Percentiles rank a stretch among this genome's conserved stretches.
phyloP scores from a whole-genome alignment of 192 early-diverging fungal species.

The Backusella australiensis region DNA sequence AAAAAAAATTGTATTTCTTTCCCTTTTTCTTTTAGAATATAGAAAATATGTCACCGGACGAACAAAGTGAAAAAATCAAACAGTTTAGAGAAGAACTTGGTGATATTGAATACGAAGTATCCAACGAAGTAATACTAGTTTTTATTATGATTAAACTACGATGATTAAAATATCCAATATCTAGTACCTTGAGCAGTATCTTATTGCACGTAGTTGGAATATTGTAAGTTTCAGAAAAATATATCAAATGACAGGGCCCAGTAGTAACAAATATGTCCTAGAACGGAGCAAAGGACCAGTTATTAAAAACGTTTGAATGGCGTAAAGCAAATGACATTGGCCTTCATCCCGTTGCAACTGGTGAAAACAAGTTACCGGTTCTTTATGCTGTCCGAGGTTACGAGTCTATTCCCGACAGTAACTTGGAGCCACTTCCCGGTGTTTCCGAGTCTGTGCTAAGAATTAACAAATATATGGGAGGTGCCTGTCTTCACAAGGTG shows the following conservation, averaged over 20 bases:
- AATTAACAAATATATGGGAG: conserved; percentile 65
- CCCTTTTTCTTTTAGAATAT: neutral
- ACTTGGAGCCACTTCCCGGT: conserved; percentile 53
- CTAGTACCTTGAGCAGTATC: conserved; percentile 18
- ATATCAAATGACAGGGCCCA: neutral
- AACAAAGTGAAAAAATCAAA: neutral
- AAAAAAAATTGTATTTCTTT: neutral
- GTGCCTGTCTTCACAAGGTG: conserved; percentile 78
- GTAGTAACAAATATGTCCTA: conserved; percentile 28
- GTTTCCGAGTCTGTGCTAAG: conserved; percentile 65
- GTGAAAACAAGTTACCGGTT: conserved; percentile 54
- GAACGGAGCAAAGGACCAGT: conserved; percentile 58
- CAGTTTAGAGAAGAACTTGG: neutral
- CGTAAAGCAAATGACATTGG: conserved; percentile 57
- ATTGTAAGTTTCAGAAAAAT: neutral
- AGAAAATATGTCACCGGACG: neutral
- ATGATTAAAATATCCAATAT: neutral
- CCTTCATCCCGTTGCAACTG: conserved; percentile 52
- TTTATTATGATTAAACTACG: neutral
- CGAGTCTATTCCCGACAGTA: conserved; percentile 58
- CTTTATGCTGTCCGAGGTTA: conserved; percentile 70
- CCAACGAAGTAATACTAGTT: neutral
- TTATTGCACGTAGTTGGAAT: conserved; percentile 25
- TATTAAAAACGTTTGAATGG: conserved; percentile 61
- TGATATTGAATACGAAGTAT: conserved; percentile 2